Base-by-base conservation (phyloP, 1,284 basidiomycete genomes). In the Irpex lacteus region DNA sequence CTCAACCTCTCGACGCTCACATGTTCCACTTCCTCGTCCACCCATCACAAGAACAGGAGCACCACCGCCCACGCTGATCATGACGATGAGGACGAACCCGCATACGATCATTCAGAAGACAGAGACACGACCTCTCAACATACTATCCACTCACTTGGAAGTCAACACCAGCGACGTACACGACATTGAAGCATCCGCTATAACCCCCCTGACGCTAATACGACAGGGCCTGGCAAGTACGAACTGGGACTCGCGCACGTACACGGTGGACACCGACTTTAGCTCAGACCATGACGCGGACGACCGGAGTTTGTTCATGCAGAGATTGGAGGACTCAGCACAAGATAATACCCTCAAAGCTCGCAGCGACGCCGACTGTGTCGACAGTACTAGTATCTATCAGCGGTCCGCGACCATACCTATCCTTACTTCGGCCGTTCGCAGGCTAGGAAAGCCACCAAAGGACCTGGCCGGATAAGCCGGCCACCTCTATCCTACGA, bases 51-150 rank as follows among this genome's bases (percentile, higher is more conserved):
- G 73, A 70, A 11, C 62, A 66, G 18, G 71, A 70, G 7, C 66
- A 69, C n/a, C 49, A 69, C 70, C 58, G 13, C 1, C 21, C 21
- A 26, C 21, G 21, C 2, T 26, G 26, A 44, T 15, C 59, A 67
- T 49, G 62, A 66, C 18, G 36, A 59, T 18, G 49, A n/a, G 2
- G 47, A 55, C 49, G 60, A 62, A 64, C 69, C 63, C 63, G 72
- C 60, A 71, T 75, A 67, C 61, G 75, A 66, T 71, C 72, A 63
- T 74, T 77, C 63, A 60, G 11, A 11, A 47, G 88, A 89, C 67
- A 85, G 81, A 64, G 91, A 92, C 70, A 91, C 89, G n/a, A 89
- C 89, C n/a, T 91, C 90, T 4, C 88, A 90, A 67, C 84, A 83
- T 50, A 92, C 90, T 65, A 21, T 68, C 38, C 68, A 81, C 32